Conservation (phyloP, 495 filamentous ascomycete genomes). For the Hyaloscypha finlandica region DNA sequence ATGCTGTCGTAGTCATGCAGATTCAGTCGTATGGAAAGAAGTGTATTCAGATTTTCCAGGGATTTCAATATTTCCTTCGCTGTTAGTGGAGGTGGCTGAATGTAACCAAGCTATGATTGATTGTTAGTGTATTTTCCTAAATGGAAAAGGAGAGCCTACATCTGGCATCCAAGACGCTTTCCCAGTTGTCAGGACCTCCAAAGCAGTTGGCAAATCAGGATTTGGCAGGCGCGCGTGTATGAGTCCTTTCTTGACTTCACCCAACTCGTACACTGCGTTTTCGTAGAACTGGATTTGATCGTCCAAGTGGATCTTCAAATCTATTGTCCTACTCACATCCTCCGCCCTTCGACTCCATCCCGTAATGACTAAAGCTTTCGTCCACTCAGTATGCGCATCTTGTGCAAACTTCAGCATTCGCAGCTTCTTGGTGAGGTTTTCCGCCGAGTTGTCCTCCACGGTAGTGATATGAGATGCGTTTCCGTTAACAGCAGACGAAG, state of each 20-base stretch:
- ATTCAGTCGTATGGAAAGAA: conserved; percentile 76
- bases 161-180: conserved; percentile 76
- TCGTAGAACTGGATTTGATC: conserved; percentile 58
- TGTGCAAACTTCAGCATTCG: conserved; percentile 70
- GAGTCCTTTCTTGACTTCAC: conserved; percentile 68
- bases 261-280: conserved; percentile 58
- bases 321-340: conserved; percentile 79
- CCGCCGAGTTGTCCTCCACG: conserved; percentile 57
- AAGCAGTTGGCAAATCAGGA: conserved; percentile 86
- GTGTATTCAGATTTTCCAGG: conserved; percentile 77
- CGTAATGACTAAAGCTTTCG: conserved; percentile 84
- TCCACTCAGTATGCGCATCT: conserved; percentile 62
- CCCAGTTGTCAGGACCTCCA: conserved; percentile 78
- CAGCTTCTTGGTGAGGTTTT: conserved; percentile 80
- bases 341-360: conserved; percentile 82
- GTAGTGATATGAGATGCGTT: conserved; percentile 41
- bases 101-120: conserved; percentile 64
- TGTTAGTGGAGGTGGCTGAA: conserved; percentile 71
- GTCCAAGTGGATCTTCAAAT: conserved; percentile 73
- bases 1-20: conserved; percentile 78
- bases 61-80: conserved; percentile 64
- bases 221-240: conserved; percentile 69
- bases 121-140: conserved; percentile 34
- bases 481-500: conserved; percentile 48
- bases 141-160: conserved; percentile 45